These are phyloP conservation scores for Colletotrichum limetticola DNA, from an alignment of 2,329 filamentous ascomycete species.

Conservation along the genomic window DNA sequence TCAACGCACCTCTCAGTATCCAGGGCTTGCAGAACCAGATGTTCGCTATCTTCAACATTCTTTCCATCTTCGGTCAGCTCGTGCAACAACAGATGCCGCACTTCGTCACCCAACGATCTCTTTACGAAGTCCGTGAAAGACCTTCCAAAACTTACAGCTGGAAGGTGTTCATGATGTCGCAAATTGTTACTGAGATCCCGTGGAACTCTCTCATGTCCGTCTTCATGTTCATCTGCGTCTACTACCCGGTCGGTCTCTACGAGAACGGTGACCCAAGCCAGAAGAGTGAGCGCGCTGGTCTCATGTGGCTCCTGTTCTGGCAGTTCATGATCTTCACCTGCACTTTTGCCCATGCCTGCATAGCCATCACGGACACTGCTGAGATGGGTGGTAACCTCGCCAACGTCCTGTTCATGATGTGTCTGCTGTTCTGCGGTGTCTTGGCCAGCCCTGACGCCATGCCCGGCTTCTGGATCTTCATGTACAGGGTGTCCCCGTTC, in stretches of 20 bases:
- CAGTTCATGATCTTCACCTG: conserved; percentile 74
- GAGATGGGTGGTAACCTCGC: conserved; percentile 73
- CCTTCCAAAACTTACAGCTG: conserved; percentile 74
- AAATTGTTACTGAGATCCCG: conserved; percentile 74
- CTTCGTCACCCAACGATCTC: conserved; percentile 72
- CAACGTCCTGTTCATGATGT: conserved; percentile 66
- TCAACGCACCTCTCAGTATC: conserved; percentile 63
- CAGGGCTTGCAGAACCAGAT: conserved; percentile 74
- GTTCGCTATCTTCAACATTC: conserved; percentile 73
- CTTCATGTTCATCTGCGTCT: conserved; percentile 73
- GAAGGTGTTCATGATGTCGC: conserved; percentile 72
- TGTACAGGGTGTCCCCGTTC: conserved; percentile 75
- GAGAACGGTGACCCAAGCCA: conserved; percentile 64
- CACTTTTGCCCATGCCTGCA: conserved; percentile 73
- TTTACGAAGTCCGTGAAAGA: conserved; percentile 75
- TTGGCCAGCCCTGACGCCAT: conserved; percentile 66
- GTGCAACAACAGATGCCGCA: conserved; percentile 73
- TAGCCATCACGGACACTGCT: conserved; percentile 71
- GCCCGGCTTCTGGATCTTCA: conserved; percentile 77
- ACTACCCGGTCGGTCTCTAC: conserved; percentile 75
- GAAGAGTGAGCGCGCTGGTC: conserved; percentile 61
- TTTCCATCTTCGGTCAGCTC: conserved; percentile 72
- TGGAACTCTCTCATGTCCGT: conserved; percentile 72
- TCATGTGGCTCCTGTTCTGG: conserved; percentile 72
- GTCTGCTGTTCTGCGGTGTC: conserved; percentile 69